These are phyloP conservation scores for Decorospora gaudefroyi DNA, from an alignment of 2,329 filamentous ascomycete species.

Conservation along the genomic window DNA sequence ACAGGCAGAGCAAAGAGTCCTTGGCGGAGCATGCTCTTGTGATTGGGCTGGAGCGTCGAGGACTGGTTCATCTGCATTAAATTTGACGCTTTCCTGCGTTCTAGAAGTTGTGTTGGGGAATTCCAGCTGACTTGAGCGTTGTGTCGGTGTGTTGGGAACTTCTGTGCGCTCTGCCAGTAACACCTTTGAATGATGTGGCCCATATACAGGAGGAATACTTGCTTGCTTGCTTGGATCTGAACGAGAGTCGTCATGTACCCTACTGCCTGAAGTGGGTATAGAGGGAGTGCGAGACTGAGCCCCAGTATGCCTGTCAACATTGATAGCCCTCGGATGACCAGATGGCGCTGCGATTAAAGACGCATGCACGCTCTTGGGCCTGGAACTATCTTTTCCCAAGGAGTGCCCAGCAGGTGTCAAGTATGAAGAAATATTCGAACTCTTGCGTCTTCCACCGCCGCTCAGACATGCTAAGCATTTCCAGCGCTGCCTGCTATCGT, in stretches of 20 bases:
- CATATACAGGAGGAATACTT: neutral
- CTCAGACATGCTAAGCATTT: constrained; percentile 21
- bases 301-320: neutral
- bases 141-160: constrained; percentile 24
- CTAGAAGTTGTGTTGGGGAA: neutral
- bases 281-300: neutral
- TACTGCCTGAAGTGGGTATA: neutral
- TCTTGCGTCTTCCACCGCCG: neutral
- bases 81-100: neutral
- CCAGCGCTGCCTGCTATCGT: constrained; percentile 17
- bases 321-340: neutral
- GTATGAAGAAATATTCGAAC: neutral
- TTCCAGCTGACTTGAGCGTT: constrained; percentile 14
- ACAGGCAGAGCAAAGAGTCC: constrained; percentile 18
- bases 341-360: neutral
- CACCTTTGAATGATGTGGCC: neutral
- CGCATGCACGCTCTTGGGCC: neutral
- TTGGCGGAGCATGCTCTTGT: neutral
- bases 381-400: constrained; percentile 5
- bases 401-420: neutral
- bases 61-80: neutral
- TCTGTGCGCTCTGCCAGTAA: constrained; percentile 11
- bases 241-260: neutral
- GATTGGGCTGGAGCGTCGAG: neutral
- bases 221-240: neutral